Percentiles rank a stretch among this genome's conserved stretches.
These are phyloP conservation scores for Candida coleopterorum DNA, from an alignment of 805 yeast genomes.

Conservation along the genomic window DNA sequence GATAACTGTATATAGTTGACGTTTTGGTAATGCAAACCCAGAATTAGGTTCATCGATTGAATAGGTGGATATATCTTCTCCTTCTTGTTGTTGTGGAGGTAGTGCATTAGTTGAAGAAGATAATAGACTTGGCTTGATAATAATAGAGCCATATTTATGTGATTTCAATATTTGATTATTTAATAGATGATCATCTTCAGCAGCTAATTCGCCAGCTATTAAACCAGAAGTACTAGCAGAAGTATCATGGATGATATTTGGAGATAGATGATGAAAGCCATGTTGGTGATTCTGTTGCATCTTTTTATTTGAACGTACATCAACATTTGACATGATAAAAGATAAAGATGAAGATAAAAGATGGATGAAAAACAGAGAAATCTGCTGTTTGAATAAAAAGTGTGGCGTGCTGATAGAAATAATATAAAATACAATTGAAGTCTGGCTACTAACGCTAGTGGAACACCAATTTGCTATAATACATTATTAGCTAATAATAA, in stretches of 20 bases:
- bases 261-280: slow-evolving; percentile 8
- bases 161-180: slow-evolving; percentile 9
- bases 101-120: too few species aligned
- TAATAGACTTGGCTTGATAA: not conserved
- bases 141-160: slow-evolving; percentile 16
- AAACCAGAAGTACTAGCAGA: slow-evolving; percentile 30
- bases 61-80: slow-evolving; percentile 4
- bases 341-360: too few species aligned
- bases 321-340: too few species aligned
- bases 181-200: slow-evolving; percentile 26
- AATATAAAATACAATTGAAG: too few species aligned
- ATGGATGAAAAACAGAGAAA: too few species aligned
- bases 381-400: too few species aligned
- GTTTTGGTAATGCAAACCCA: slow-evolving; percentile 27
- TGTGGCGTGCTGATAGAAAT: too few species aligned
- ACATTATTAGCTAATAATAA: too few species aligned
- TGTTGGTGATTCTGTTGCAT: not conserved
- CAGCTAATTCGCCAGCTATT: slow-evolving; percentile 32
- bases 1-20: slow-evolving; percentile 25
- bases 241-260: slow-evolving; percentile 23
- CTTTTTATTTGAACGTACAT: too few species aligned
- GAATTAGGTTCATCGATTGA: slow-evolving; percentile 12
- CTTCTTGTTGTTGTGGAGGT: not conserved
- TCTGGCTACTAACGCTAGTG: too few species aligned
- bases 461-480: too few species aligned